A percentile compares a stretch with the other conserved stretches of the same genome.
phyloP scores from a whole-genome alignment of 345 rosid genomes.

The Microthlaspi erraticum region DNA sequence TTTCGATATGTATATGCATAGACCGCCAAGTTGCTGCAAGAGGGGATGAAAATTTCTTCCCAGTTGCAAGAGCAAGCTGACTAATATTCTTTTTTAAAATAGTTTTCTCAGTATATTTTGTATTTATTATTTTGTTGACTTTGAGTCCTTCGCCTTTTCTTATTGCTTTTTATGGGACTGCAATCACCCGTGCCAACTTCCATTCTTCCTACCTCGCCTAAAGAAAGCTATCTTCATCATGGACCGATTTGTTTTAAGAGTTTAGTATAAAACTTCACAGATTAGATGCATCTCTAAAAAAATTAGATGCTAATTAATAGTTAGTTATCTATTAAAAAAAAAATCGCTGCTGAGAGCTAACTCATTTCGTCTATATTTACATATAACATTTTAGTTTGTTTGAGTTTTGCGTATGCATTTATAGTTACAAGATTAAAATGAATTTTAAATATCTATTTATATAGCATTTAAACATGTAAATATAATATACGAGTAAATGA shows the following conservation, averaged over 20 bases:
- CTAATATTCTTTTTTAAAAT: not conserved
- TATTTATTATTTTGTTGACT: conserved; percentile 43
- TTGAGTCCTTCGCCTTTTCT: conserved; percentile 18
- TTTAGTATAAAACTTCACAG: not conserved
- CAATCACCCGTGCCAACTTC: conserved; percentile 45
- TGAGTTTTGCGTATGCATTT: not conserved
- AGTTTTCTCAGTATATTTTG: not conserved
- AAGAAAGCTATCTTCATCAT: conserved; percentile 31
- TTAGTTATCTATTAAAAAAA: not conserved
- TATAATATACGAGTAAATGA: not conserved
- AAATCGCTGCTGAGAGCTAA: not conserved
- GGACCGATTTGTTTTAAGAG: conserved; percentile 5
- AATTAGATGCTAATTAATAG: not conserved
- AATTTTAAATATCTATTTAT: not conserved
- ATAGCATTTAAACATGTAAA: not conserved
- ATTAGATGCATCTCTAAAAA: not conserved
- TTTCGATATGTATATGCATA: not conserved
- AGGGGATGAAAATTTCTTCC: conserved; percentile 39
- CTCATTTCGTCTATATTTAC: not conserved
- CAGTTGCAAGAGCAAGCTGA: conserved; percentile 40
- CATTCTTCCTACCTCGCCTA: conserved; percentile 28
- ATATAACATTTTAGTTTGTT: not conserved
- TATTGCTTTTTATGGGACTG: conserved; percentile 26
- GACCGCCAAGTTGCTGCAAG: conserved; percentile 39
- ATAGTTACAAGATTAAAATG: not conserved